Base-by-base conservation (phyloP, 345 rosid species). In the Mangifera indica region DNA sequence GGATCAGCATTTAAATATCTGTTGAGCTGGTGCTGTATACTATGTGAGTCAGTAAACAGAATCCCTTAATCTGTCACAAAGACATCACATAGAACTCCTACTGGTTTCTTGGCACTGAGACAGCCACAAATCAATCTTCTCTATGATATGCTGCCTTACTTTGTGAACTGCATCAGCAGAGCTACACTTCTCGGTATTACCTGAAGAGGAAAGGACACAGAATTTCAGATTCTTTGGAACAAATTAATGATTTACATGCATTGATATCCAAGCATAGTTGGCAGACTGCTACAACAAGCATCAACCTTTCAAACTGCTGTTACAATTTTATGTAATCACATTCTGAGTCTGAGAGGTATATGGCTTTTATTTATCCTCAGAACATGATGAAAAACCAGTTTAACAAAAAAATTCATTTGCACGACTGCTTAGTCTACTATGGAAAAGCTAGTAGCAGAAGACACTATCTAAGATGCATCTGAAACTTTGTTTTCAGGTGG, bases 61-160 rank as follows among this genome's bases (percentile, higher is more conserved):
- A 21, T 52, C 57, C 18, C 29, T 32, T 45, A 1, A 20, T 46
- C 56, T 46, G 14, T 21, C 37, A 4, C 12, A 66, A 45, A 60
- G 29, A 51, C 40, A 37, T 83, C 75, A 83, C 67, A 80, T 74
- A 59, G 6, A 80, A 67, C 84, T 80, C 87, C 83, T 57, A 74
- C 79, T 81, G 3, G 51, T 3, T 15, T 55, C 57, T 17, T 84
- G 88, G 78, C 97, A 94, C 74, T 91, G 73, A 2, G 98, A 94
- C 65, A 94, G 82, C 98, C 98, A 94, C 77, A 91, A 80, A 86
- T 91, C 98, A 0, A 94, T 91, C 72, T 87, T 77, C 79, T 92
- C 93, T 66, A 84, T 49, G n/a, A 94, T 81, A 74, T 84, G 81
- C 68, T 94, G 92, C 85, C 98, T 82, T 52, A 87, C 93, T 84